A percentile compares a stretch with the other conserved stretches of the same genome.
Conservation (phyloP, 371 early-diverging fungal species). For the Lichtheimia corymbifera region DNA sequence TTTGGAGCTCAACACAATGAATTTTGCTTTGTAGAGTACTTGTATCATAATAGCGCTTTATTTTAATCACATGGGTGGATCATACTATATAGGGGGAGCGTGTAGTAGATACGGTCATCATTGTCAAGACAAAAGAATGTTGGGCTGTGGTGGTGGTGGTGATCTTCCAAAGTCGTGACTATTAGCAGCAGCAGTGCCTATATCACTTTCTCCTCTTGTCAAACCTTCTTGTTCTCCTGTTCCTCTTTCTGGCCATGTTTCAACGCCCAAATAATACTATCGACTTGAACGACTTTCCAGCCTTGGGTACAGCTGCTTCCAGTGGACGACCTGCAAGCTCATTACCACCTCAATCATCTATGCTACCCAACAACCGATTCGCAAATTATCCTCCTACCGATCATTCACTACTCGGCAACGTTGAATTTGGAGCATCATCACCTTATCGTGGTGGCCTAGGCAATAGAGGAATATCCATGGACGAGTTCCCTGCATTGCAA, state of each 20-base stretch:
- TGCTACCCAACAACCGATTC: slow-evolving; percentile 31
- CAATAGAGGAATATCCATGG: slow-evolving; percentile 48
- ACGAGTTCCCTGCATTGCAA: slow-evolving; percentile 52
- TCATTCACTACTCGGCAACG: slow-evolving; percentile 24
- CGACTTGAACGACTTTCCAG: slow-evolving; percentile 54
- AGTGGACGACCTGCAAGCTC: slow-evolving; percentile 24
- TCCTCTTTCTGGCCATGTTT: slow-evolving; percentile 16
- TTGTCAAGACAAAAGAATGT: too few relatives aligned
- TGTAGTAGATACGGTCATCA: too few relatives aligned
- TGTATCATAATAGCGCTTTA: too few relatives aligned
- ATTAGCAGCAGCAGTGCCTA: too few relatives aligned
- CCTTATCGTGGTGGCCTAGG: slow-evolving; percentile 12
- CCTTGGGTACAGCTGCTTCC: slow-evolving; percentile 42
- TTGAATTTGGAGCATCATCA: slow-evolving; percentile 1
- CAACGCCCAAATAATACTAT: slow-evolving; percentile 45
- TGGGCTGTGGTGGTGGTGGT: too few relatives aligned
- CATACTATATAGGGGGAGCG: too few relatives aligned
- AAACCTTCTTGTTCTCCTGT: not conserved
- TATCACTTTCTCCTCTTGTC: too few relatives aligned
- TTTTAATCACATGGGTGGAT: too few relatives aligned
- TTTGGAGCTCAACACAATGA: too few relatives aligned
- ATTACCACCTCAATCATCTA: slow-evolving; percentile 18
- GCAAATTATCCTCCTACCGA: slow-evolving; percentile 49
- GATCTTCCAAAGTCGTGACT: too few relatives aligned
- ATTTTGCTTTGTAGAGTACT: too few relatives aligned